Percentiles rank a stretch among this genome's conserved stretches.
Conservation (phyloP, 805 yeast genomes). For the Schwanniomyces vanrijiae region DNA sequence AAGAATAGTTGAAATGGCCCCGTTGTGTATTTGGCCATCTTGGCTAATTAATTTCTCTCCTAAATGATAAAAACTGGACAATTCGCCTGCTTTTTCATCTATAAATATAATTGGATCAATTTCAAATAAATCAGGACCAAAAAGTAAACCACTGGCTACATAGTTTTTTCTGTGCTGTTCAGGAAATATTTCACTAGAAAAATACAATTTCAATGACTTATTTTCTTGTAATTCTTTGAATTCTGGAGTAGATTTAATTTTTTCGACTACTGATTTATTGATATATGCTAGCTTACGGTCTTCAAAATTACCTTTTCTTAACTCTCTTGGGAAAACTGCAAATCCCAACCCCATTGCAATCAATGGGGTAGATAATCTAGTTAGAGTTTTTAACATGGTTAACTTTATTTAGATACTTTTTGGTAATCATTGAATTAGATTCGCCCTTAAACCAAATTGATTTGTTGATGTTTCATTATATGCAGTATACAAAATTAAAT, state of each 20-base stretch:
- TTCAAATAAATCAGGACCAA: constrained; percentile 66
- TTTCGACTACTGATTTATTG: constrained; percentile 18
- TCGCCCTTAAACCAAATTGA: not conserved
- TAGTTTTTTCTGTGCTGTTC: constrained; percentile 59
- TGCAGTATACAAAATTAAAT: not conserved
- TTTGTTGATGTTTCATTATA: not conserved
- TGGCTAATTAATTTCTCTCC: constrained; percentile 67
- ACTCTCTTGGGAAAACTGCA: constrained; percentile 24
- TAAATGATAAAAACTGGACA: constrained; percentile 67
- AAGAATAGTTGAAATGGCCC: constrained; percentile 71
- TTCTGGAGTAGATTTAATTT: constrained; percentile 18
- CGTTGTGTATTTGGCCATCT: constrained; percentile 78
- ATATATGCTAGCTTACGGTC: constrained; percentile 13
- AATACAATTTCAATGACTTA: constrained; percentile 8
- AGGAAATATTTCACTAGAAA: constrained; percentile 41
- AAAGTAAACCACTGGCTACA: constrained; percentile 70
- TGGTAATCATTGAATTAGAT: not conserved
- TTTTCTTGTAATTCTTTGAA: constrained; percentile 18
- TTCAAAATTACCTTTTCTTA: constrained; percentile 18
- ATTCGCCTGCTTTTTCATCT: constrained; percentile 48
- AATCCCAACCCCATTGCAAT: constrained; percentile 32
- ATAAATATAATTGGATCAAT: constrained; percentile 73
- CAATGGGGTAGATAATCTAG: constrained; percentile 26
- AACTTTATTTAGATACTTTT: not conserved
- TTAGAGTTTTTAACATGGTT: constrained; percentile 26